Evolutionary conservation across 371 early-diverging fungal genomes (phyloP).

Genomic region (Dinochytrium kinnereticum): DNA sequence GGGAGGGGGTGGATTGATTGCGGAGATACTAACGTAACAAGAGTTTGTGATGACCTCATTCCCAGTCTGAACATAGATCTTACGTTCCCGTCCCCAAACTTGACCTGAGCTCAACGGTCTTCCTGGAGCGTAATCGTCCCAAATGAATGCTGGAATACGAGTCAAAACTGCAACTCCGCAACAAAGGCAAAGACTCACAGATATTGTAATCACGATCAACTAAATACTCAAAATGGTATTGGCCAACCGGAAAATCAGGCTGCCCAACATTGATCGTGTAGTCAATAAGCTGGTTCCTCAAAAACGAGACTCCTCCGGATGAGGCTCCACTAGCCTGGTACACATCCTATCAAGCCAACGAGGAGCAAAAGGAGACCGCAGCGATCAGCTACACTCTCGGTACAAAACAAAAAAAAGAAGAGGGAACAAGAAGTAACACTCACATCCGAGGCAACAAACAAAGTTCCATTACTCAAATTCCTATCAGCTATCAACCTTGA

Average conservation of each 20-base stretch:
- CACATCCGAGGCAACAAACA: conserved; percentile 13
- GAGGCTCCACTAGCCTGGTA: not conserved
- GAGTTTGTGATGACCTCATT: not conserved
- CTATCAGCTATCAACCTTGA: not conserved
- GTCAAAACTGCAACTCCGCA: too few species aligned
- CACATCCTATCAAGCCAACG: not conserved
- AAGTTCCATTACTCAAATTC: not conserved
- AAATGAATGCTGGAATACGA: conserved; percentile 4
- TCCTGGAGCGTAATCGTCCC: conserved; percentile 16
- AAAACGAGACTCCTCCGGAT: not conserved
- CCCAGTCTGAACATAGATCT: not conserved
- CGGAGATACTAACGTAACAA: not conserved
- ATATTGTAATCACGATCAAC: not conserved
- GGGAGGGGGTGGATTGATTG: not conserved
- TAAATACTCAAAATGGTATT: not conserved
- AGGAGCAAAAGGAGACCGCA: too few species aligned
- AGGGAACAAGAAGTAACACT: not conserved
- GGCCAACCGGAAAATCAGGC: not conserved
- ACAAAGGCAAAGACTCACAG: conserved; percentile 1
- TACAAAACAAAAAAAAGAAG: not conserved
- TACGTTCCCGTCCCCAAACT: not conserved
- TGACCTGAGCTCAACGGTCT: not conserved
- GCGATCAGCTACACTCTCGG: too few species aligned
- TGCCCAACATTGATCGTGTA: not conserved
- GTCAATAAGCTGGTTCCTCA: not conserved